These are phyloP conservation scores for Aspergillus texensis DNA, from an alignment of 2,329 filamentous ascomycete genomes.

Conservation along the genomic window DNA sequence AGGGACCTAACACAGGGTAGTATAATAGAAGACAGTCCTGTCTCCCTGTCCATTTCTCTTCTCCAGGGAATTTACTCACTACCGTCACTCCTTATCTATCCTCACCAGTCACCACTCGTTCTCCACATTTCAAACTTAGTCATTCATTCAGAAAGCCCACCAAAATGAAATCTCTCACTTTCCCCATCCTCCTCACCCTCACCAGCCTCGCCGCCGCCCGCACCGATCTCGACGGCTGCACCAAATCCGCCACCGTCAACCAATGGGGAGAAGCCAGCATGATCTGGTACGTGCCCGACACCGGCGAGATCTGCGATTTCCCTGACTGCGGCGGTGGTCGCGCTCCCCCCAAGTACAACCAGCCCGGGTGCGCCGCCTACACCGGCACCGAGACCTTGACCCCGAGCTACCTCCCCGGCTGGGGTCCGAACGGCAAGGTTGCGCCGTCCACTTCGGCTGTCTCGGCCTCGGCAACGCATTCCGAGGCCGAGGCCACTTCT, in stretches of 20 bases:
- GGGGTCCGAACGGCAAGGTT: neutral
- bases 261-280: constrained; percentile 30
- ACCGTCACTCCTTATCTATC: neutral
- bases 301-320: constrained; percentile 65
- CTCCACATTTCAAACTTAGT: constrained; percentile 2
- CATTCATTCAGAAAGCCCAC: neutral
- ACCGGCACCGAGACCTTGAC: constrained; percentile 22
- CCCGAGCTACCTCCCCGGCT: neutral
- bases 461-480: neutral
- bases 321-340: constrained; percentile 70
- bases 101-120: neutral
- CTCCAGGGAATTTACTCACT: constrained; percentile 2
- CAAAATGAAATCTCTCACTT: constrained; percentile 25
- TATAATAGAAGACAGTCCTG: neutral
- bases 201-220: constrained; percentile 21
- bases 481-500: neutral
- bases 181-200: constrained; percentile 23
- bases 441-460: neutral
- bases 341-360: constrained; percentile 64
- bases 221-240: constrained; percentile 29
- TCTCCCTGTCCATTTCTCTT: neutral
- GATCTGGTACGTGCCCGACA: constrained; percentile 63
- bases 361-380: constrained; percentile 58
- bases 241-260: constrained; percentile 28
- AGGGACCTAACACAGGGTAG: neutral